Evolutionary conservation across 768 basidiomycete species (phyloP).

Genomic region (Dentipellis fragilis): DNA sequence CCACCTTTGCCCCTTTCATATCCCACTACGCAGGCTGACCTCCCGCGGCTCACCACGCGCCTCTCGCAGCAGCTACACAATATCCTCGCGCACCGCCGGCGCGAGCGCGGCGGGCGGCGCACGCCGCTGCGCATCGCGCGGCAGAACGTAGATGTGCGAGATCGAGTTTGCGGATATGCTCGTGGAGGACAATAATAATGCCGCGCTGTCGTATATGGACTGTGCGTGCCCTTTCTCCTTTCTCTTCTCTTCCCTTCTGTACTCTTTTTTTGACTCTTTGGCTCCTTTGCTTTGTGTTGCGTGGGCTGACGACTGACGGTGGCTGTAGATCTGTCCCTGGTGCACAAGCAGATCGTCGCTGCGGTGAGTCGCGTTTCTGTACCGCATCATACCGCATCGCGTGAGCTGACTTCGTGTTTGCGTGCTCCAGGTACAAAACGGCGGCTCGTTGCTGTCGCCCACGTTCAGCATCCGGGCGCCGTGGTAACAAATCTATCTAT

Average conservation of each 20-base stretch:
- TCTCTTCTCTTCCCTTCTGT: too few species aligned
- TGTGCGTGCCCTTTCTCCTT: conserved; percentile 41
- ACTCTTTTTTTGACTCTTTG: too few species aligned
- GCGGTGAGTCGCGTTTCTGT: conserved; percentile 10
- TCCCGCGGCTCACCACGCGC: conserved; percentile 63
- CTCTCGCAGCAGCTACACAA: conserved; percentile 82
- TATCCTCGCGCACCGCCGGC: conserved; percentile 61
- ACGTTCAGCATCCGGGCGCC: conserved; percentile 10
- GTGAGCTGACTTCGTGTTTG: not conserved
- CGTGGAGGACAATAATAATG: conserved; percentile 94
- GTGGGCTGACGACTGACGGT: not conserved
- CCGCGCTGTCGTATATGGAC: conserved; percentile 84
- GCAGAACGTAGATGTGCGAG: conserved; percentile 89
- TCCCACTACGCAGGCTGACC: conserved; percentile 51
- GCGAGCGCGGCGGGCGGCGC: conserved; percentile 39
- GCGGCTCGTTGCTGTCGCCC: conserved; percentile 3
- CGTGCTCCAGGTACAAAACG: conserved; percentile 5
- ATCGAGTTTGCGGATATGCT: conserved; percentile 97
- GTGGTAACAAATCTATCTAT: conserved; percentile 3
- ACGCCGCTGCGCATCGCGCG: conserved; percentile 69
- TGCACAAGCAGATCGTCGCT: conserved; percentile 12
- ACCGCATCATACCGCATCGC: not conserved
- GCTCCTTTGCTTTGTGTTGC: not conserved
- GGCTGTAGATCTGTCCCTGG: conserved; percentile 9
- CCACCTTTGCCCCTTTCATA: not conserved